A percentile compares a stretch with the other conserved stretches of the same genome.
Evolutionary conservation across 345 rosid species (phyloP).

Genomic region (Lumnitzera littorea): DNA sequence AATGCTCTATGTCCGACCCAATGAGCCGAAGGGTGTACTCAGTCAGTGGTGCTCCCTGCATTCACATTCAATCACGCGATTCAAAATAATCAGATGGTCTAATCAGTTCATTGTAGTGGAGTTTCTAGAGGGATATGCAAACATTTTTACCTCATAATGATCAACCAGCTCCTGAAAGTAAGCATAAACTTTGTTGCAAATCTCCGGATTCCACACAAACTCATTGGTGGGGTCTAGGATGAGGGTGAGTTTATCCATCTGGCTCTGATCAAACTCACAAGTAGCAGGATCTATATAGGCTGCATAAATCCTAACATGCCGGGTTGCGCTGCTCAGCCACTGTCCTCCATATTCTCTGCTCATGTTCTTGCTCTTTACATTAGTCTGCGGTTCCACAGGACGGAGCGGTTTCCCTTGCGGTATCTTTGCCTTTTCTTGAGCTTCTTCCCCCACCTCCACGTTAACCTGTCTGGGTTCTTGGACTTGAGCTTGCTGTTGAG

Average conservation of each 20-base stretch:
- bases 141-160: slow-evolving; percentile 65
- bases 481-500: slow-evolving; percentile 33
- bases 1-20: slow-evolving; percentile 89
- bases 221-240: slow-evolving; percentile 82
- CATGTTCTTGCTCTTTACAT: slow-evolving; percentile 76
- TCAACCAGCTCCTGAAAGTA: slow-evolving; percentile 94
- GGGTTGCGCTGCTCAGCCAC: slow-evolving; percentile 68
- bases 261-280: slow-evolving; percentile 62
- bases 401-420: slow-evolving; percentile 38
- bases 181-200: slow-evolving; percentile 54
- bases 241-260: slow-evolving; percentile 81
- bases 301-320: slow-evolving; percentile 71
- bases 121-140: not conserved
- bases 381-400: slow-evolving; percentile 73
- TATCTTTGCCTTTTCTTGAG: slow-evolving; percentile 23
- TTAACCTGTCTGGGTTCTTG: slow-evolving; percentile 26
- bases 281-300: slow-evolving; percentile 78
- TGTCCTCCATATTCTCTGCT: slow-evolving; percentile 60
- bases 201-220: slow-evolving; percentile 76
- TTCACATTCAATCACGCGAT: not conserved
- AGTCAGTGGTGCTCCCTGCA: slow-evolving; percentile 87
- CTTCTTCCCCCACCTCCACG: slow-evolving; percentile 9
- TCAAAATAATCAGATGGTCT: not conserved
- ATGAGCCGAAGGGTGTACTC: slow-evolving; percentile 82
- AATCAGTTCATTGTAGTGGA: not conserved